These are phyloP conservation scores for Ceratonia siliqua DNA, from an alignment of 306 rosid genomes.

Conservation along the genomic window DNA sequence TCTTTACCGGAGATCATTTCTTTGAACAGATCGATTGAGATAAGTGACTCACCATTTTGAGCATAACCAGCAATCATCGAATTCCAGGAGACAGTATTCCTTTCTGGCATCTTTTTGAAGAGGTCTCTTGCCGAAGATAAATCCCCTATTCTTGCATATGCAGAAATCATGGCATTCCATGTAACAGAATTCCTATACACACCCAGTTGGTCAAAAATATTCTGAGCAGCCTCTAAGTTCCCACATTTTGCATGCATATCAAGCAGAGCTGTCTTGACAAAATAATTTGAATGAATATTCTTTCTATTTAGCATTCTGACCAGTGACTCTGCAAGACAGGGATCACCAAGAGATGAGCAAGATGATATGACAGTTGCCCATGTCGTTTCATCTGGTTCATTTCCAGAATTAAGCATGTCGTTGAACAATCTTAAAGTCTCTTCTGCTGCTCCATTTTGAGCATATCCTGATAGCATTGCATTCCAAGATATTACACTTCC, in stretches of 20 bases:
- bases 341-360: constrained; percentile 48
- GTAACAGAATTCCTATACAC: constrained; percentile 44
- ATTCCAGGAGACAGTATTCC: constrained; percentile 65
- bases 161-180: constrained; percentile 75
- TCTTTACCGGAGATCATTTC: constrained; percentile 44
- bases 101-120: constrained; percentile 63
- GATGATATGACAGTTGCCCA: constrained; percentile 64
- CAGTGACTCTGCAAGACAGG: constrained; percentile 46
- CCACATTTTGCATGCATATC: constrained; percentile 74
- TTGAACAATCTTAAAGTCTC: constrained; percentile 58
- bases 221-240: constrained; percentile 51
- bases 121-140: constrained; percentile 51
- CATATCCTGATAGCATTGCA: constrained; percentile 74
- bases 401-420: constrained; percentile 48
- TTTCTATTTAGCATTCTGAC: constrained; percentile 38
- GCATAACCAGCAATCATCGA: constrained; percentile 69
- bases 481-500: constrained; percentile 74
- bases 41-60: constrained; percentile 61
- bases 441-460: constrained; percentile 51
- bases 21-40: constrained; percentile 59
- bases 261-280: constrained; percentile 62
- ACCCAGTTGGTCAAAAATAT: constrained; percentile 55
- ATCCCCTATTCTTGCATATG: constrained; percentile 60
- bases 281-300: constrained; percentile 47
- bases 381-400: constrained; percentile 54